Percentiles rank a stretch among this genome's conserved stretches.
Evolutionary conservation across 2,329 filamentous ascomycete species (phyloP).

Genomic region (Akanthomyces muscarius): DNA sequence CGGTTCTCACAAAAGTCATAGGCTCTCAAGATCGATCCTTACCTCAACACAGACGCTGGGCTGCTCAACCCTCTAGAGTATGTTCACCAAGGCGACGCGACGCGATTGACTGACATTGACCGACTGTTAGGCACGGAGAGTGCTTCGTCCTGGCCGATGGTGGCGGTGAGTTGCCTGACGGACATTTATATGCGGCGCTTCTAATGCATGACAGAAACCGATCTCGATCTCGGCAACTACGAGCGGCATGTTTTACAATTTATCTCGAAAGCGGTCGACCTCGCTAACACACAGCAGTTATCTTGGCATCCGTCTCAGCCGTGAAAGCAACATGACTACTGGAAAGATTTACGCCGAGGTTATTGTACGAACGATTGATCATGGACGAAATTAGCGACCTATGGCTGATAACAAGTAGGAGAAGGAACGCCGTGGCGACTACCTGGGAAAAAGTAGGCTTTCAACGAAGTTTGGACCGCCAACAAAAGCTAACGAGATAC

Average conservation of each 20-base stretch:
- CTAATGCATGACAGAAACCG: conserved; percentile 30
- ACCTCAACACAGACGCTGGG: conserved; percentile 38
- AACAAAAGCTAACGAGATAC: not conserved
- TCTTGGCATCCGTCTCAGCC: conserved; percentile 73
- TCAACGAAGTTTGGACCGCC: not conserved
- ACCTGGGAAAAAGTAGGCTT: conserved; percentile 65
- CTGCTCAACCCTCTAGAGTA: conserved; percentile 31
- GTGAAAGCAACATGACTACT: conserved; percentile 94
- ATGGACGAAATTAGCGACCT: not conserved
- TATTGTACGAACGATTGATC: conserved; percentile 50
- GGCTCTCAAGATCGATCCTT: conserved; percentile 48
- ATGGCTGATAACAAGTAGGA: conserved; percentile 36
- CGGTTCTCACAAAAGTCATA: conserved; percentile 5
- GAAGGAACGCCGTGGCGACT: conserved; percentile 63
- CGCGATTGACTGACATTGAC: not conserved
- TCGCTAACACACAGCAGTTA: not conserved
- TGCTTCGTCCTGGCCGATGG: conserved; percentile 84
- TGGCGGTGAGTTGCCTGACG: conserved; percentile 35
- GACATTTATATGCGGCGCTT: conserved; percentile 30
- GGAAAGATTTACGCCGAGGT: conserved; percentile 94
- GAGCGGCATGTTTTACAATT: not conserved
- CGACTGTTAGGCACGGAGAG: conserved; percentile 66
- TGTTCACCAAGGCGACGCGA: conserved; percentile 9
- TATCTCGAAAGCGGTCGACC: not conserved
- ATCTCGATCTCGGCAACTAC: conserved; percentile 54